Base-by-base conservation (phyloP, 2,329 filamentous ascomycete genomes). In the Sclerotiophoma versabilis region DNA sequence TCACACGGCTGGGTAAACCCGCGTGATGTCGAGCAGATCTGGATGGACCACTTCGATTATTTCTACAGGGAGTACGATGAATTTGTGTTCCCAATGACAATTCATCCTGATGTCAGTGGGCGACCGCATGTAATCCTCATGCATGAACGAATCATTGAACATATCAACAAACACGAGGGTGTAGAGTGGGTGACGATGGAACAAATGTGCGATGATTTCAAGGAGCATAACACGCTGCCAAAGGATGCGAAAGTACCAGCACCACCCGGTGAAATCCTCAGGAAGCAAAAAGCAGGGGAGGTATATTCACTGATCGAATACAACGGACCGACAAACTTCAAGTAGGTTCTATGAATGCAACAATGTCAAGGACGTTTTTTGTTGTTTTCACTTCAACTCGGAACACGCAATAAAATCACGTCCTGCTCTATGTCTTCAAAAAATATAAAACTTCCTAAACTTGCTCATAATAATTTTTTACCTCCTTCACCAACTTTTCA, bases 11-110 rank as follows among this genome's bases (percentile, higher is more conserved):
- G 75, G 69, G 77, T 80, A 4, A 77, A 79, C 49, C 75, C 81
- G 0, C 76, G 81, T 14, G 84, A 86, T 53, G 80, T 87, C 1
- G 84, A 88, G 62, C 84, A 87, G 29, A 78, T 87, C 25, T 88
- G 85, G 86, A 74, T 80, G 52, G 84, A 88, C 56, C 84, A 88
- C 58, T 88, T 89, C 56, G 82, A 87, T 62, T 91, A 90, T 72
- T 91, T 89, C 65, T 91, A 91, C 69, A 80, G 87, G 29, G 87
- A 91, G 68, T 88, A 90, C 58, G 87, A 92, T 62, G 87, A 90
- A 63, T 91, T 91, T 57, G 83, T 91, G 53, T 91, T 91, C 61
- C 88, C 89, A 0, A 88, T 92, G 68, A 91, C 88, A 0, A 87
- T 91, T 26, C 89, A 92, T 70, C 89, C 89, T 0, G 89, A 92